Evolutionary conservation across 2,329 filamentous ascomycete species (phyloP).

Genomic region (Aspergillus sp.): DNA sequence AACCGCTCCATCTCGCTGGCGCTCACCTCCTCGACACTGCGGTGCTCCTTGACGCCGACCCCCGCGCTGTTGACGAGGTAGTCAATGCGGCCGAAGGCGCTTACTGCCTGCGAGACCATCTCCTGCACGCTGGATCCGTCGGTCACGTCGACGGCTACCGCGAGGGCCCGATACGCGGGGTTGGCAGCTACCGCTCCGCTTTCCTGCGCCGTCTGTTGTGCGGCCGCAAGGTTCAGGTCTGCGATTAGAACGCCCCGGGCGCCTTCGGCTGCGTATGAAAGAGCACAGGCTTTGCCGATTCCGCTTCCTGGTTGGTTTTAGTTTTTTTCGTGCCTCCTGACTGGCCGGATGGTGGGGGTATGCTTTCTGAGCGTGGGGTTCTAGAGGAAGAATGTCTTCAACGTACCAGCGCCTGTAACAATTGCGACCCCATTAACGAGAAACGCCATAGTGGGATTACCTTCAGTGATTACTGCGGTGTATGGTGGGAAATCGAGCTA

Average conservation of each 20-base stretch:
- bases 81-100: conserved; percentile 31
- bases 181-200: conserved; percentile 29
- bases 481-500: no score
- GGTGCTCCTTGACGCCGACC: conserved; percentile 18
- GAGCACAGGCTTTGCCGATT: conserved; percentile 11
- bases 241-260: conserved; percentile 29
- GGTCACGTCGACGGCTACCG: conserved; percentile 31
- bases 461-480: no score
- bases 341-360: no score
- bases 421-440: conserved; percentile 10
- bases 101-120: conserved; percentile 27
- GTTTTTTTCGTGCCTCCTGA: neutral
- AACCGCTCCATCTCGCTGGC: conserved; percentile 41
- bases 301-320: conserved; percentile 5
- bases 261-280: conserved; percentile 24
- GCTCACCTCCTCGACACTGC: conserved; percentile 6
- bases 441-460: neutral
- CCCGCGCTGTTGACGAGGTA: conserved; percentile 31
- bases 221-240: conserved; percentile 27
- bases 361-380: no score
- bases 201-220: conserved; percentile 23
- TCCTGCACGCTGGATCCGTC: conserved; percentile 25
- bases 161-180: conserved; percentile 26
- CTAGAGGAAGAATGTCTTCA: no score
- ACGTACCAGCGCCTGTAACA: conserved; percentile 14